phyloP scores from a whole-genome alignment of 805 yeast species.

The Yarrowia sp. region DNA sequence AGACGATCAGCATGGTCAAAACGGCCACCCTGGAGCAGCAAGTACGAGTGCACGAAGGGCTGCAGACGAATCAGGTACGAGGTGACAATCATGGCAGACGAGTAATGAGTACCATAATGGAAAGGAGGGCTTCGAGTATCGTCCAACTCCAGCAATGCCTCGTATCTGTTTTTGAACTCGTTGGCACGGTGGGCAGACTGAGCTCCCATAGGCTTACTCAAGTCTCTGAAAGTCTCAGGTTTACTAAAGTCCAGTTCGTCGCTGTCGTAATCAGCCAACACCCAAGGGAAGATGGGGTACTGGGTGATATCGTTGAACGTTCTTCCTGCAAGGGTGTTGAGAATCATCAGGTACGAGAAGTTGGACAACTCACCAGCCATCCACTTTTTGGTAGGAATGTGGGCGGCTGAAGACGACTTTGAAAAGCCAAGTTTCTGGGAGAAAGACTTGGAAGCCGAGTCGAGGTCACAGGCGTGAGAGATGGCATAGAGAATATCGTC shows the following conservation, averaged over 20 bases:
- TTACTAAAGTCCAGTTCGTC: slow-evolving; percentile 69
- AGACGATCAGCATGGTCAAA: slow-evolving; percentile 89
- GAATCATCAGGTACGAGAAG: slow-evolving; percentile 77
- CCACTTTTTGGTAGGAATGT: slow-evolving; percentile 70
- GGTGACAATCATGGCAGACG: slow-evolving; percentile 92
- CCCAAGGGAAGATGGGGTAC: slow-evolving; percentile 93
- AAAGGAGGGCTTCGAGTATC: slow-evolving; percentile 74
- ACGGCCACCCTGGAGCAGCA: slow-evolving; percentile 82
- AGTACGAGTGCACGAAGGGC: slow-evolving; percentile 82
- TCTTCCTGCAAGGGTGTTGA: slow-evolving; percentile 86
- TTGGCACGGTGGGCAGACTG: slow-evolving; percentile 66
- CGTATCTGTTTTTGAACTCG: slow-evolving; percentile 73
- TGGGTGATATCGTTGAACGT: slow-evolving; percentile 89
- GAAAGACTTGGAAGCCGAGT: slow-evolving; percentile 25
- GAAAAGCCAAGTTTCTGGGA: slow-evolving; percentile 25
- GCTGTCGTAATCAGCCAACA: slow-evolving; percentile 80
- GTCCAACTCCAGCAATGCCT: slow-evolving; percentile 67
- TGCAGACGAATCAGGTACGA: slow-evolving; percentile 76
- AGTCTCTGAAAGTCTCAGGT: slow-evolving; percentile 70
- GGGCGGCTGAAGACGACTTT: slow-evolving; percentile 13
- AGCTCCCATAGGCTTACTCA: slow-evolving; percentile 92
- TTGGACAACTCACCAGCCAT: slow-evolving; percentile 78
- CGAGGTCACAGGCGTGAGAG: slow-evolving; percentile 32
- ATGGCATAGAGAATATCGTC: slow-evolving; percentile 37
- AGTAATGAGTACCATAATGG: slow-evolving; percentile 92